phyloP scores from a whole-genome alignment of 257 asterid genomes.

The Gentiana dahurica region DNA sequence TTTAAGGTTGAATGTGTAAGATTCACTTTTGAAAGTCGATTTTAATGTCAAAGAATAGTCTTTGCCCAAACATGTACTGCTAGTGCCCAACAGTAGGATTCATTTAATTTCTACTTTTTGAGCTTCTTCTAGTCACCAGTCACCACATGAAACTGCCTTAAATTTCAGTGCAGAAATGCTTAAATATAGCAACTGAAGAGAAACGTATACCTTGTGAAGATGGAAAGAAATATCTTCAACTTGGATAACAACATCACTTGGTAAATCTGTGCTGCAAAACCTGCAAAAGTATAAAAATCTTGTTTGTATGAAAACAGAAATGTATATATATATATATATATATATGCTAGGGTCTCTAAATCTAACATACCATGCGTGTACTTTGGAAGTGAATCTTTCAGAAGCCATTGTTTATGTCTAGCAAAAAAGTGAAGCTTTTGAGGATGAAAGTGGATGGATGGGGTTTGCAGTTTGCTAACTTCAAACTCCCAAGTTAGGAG shows the following conservation, averaged over 20 bases:
- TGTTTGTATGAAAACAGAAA: background rate
- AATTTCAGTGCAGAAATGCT: no score
- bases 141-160: no score
- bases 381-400: slow-evolving; percentile 54
- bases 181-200: no score
- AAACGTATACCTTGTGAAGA: slow-evolving; percentile 65
- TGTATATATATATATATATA: background rate
- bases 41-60: no score
- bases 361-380: slow-evolving; percentile 73
- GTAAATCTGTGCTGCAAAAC: slow-evolving; percentile 89
- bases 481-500: background rate
- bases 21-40: no score
- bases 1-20: no score
- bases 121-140: no score
- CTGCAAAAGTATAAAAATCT: slow-evolving; percentile 21
- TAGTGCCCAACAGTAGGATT: no score
- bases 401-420: slow-evolving; percentile 35
- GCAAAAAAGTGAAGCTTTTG: background rate
- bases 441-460: background rate
- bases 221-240: slow-evolving; percentile 81
- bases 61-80: no score
- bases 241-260: slow-evolving; percentile 66
- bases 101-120: no score
- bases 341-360: background rate
- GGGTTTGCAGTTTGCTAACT: no score